A percentile compares a stretch with the other conserved stretches of the same genome.
These are phyloP conservation scores for Gymnopilus junonius DNA, from an alignment of 768 basidiomycete species.

Conservation along the genomic window DNA sequence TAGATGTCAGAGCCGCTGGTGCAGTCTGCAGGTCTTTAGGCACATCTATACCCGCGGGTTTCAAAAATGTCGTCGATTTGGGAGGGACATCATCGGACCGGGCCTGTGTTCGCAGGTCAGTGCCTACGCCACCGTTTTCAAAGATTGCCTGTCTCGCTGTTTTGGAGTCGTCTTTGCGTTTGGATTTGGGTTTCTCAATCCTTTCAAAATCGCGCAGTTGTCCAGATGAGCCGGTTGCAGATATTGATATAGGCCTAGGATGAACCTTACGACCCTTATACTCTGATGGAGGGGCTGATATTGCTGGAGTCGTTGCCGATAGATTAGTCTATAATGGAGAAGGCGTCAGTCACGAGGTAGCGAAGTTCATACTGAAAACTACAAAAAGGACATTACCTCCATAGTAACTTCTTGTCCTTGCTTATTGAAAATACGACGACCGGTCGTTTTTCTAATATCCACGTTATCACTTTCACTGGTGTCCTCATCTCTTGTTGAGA, in stretches of 20 bases:
- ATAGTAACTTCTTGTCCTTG: slow-evolving; percentile 47
- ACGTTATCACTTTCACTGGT: slow-evolving; percentile 2
- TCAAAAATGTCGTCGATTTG: slow-evolving; percentile 44
- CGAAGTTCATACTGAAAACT: neutral
- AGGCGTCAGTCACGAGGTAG: neutral
- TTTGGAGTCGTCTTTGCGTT: slow-evolving; percentile 39
- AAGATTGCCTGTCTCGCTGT: slow-evolving; percentile 50
- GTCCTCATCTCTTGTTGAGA: slow-evolving; percentile 31
- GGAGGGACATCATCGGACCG: slow-evolving; percentile 19
- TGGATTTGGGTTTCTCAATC: slow-evolving; percentile 31
- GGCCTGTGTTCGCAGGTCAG: slow-evolving; percentile 46
- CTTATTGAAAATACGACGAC: slow-evolving; percentile 60
- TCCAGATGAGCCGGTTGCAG: slow-evolving; percentile 29
- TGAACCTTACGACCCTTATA: slow-evolving; percentile 27
- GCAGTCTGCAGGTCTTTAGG: slow-evolving; percentile 31
- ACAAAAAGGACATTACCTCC: slow-evolving; percentile 10
- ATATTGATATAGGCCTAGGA: slow-evolving; percentile 31
- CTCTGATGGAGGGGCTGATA: neutral
- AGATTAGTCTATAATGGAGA: neutral
- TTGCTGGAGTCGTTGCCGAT: neutral
- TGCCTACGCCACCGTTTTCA: slow-evolving; percentile 51
- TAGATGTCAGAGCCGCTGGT: slow-evolving; percentile 3
- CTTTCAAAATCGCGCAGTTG: slow-evolving; percentile 28
- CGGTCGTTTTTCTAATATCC: slow-evolving; percentile 26
- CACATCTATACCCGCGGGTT: slow-evolving; percentile 62